A percentile compares a stretch with the other conserved stretches of the same genome.
These are phyloP conservation scores for Xylaria hypoxylon DNA, from an alignment of 2,329 filamentous ascomycete species.

Conservation along the genomic window DNA sequence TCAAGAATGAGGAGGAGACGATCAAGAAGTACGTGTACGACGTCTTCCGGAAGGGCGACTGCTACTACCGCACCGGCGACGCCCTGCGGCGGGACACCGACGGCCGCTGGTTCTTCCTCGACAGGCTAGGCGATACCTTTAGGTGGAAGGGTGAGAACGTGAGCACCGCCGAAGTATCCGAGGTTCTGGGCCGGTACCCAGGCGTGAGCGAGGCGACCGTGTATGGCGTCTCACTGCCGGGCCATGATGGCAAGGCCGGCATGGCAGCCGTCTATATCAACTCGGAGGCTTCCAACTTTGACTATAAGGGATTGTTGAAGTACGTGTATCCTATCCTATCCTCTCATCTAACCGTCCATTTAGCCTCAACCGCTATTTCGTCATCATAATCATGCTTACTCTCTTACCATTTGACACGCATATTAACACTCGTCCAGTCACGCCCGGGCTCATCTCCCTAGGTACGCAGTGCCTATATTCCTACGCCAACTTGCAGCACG, in stretches of 20 bases:
- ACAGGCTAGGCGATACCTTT: conserved; percentile 78
- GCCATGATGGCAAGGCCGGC: conserved; percentile 76
- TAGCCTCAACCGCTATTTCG: not conserved
- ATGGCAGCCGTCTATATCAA: conserved; percentile 71
- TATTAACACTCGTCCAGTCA: conserved; percentile 53
- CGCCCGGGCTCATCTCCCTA: conserved; percentile 70
- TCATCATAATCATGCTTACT: not conserved
- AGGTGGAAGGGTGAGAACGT: conserved; percentile 80
- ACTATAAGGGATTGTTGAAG: conserved; percentile 69
- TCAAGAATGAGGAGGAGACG: conserved; percentile 73
- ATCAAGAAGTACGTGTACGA: conserved; percentile 72
- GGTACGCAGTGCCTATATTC: conserved; percentile 82
- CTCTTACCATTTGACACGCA: not conserved
- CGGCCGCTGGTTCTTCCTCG: conserved; percentile 76
- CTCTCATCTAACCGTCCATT: not conserved
- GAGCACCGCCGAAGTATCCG: conserved; percentile 74
- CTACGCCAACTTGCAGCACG: conserved; percentile 69
- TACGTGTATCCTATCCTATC: conserved; percentile 48
- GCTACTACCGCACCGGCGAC: conserved; percentile 77
- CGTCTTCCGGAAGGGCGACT: conserved; percentile 74
- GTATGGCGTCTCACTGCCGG: conserved; percentile 74
- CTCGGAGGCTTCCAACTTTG: conserved; percentile 59
- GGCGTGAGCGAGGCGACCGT: conserved; percentile 75
- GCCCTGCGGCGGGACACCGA: conserved; percentile 70
- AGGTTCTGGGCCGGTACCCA: conserved; percentile 69